Base-by-base conservation (phyloP, 225 moss, liverwort and hornwort genomes). In the Thuidium tamariscinum region DNA sequence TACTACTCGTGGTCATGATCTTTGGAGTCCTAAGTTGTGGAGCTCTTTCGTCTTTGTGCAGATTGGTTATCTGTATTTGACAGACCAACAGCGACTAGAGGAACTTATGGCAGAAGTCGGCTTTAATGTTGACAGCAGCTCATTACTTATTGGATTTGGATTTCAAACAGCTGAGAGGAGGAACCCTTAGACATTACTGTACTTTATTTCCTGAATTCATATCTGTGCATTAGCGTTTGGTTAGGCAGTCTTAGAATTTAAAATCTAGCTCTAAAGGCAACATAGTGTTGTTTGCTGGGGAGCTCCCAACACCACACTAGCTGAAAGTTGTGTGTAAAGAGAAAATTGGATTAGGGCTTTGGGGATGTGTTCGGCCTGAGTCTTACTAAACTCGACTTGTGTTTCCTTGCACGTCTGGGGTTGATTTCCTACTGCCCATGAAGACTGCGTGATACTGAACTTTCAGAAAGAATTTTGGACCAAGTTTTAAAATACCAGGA, bases 11-110 rank as follows among this genome's bases (percentile, higher is more conserved):
- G 34, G 39, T 86, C 18, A 49, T 57, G 27, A 74, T 34, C 55
- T 36, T 51, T 42, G 57, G 82, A 86, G 63, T 25, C 69, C 52
- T 83, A 54, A 86, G 75, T 54, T 42, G 76, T 46, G 69, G 70
- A 75, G 42, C 42, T 78, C n/a, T n/a, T n/a, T 48, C 41, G 51
- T 74, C 21, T n/a, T 81, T 77, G 22, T 93, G 89, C 97, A 97
- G 97, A 95, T 99, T 91, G 98, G 98, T 27, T 99, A 93, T 87
- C 86, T 99, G 18, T 99, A 99, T 89, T 90, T 99, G 92, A 95
- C 95, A 26, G 87, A 99, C 67, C 89, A 89, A 74, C 81, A 69
- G 72, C 93, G 97, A 81, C 89, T 99, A 39, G 91, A 95, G 69
- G 93, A 95, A 86, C 82, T 99, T 44, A 99, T 99, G 97, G 88